Conservation (phyloP, 1,139 yeast genomes). For the Candida sp. region DNA sequence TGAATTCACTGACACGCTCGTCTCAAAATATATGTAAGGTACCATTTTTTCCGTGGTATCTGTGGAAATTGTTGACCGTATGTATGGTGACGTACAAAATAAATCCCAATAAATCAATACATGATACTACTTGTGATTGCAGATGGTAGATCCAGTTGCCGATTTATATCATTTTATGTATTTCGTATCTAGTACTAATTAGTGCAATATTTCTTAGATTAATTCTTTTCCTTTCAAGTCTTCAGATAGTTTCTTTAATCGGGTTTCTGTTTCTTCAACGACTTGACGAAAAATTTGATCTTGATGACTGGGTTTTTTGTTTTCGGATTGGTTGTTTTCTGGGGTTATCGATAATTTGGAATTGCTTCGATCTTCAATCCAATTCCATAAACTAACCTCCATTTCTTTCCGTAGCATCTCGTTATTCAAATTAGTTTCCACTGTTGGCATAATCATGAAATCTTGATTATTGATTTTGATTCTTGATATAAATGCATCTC, state of each 20-base stretch:
- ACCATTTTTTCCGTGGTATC: background rate
- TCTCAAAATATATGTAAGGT: background rate
- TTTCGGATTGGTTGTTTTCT: background rate
- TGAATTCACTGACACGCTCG: no score
- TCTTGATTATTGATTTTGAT: conserved; percentile 38
- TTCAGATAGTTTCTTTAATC: conserved; percentile 2
- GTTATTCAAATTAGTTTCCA: conserved; percentile 37
- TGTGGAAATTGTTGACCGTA: background rate
- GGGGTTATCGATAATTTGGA: conserved; percentile 2
- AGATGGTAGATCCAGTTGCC: no score
- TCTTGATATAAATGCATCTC: conserved; percentile 8
- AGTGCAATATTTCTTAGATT: background rate
- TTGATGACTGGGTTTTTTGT: background rate
- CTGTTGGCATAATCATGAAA: conserved; percentile 44
- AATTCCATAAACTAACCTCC: conserved; percentile 74
- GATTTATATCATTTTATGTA: no score
- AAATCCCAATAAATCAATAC: no score
- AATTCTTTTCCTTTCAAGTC: background rate
- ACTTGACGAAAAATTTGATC: conserved; percentile 1
- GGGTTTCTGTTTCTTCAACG: background rate
- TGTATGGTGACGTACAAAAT: background rate
- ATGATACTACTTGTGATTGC: no score
- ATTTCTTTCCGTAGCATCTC: conserved; percentile 36
- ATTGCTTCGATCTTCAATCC: conserved; percentile 63
- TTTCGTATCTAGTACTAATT: background rate